phyloP scores from a whole-genome alignment of 345 rosid genomes.

The Eucalyptus rudis region DNA sequence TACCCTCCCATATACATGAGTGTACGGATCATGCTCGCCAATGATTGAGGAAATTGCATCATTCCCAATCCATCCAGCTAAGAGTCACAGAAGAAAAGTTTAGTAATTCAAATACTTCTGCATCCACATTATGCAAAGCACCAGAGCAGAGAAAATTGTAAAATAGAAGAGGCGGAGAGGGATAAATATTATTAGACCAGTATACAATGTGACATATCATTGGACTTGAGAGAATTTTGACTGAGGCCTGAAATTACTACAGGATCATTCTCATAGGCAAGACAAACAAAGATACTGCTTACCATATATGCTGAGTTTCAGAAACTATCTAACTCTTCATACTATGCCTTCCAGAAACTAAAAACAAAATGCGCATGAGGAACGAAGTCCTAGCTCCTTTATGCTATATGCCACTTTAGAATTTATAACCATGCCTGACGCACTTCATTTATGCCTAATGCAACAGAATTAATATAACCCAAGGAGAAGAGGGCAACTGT shows the following conservation, averaged over 20 bases:
- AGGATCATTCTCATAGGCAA: not conserved
- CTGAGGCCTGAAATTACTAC: not conserved
- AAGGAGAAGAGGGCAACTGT: not conserved
- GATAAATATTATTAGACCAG: not conserved
- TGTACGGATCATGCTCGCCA: constrained; percentile 79
- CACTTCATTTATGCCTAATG: not conserved
- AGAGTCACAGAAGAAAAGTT: not conserved
- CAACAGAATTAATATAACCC: not conserved
- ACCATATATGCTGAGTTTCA: not conserved
- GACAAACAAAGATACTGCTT: not conserved
- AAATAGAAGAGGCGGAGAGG: not conserved
- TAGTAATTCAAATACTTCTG: not conserved
- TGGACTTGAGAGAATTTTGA: not conserved
- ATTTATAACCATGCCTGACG: not conserved
- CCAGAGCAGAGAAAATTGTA: not conserved
- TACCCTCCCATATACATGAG: constrained; percentile 74
- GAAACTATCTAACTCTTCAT: not conserved
- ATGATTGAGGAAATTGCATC: constrained; percentile 86
- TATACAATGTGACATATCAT: not conserved
- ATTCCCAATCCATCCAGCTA: constrained; percentile 97
- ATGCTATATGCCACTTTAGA: not conserved
- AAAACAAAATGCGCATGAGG: not conserved
- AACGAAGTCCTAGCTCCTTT: not conserved
- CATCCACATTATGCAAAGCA: not conserved
- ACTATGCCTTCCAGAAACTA: not conserved